These are phyloP conservation scores for Hirschioporus abietinus DNA, from an alignment of 768 basidiomycete species.

Conservation along the genomic window DNA sequence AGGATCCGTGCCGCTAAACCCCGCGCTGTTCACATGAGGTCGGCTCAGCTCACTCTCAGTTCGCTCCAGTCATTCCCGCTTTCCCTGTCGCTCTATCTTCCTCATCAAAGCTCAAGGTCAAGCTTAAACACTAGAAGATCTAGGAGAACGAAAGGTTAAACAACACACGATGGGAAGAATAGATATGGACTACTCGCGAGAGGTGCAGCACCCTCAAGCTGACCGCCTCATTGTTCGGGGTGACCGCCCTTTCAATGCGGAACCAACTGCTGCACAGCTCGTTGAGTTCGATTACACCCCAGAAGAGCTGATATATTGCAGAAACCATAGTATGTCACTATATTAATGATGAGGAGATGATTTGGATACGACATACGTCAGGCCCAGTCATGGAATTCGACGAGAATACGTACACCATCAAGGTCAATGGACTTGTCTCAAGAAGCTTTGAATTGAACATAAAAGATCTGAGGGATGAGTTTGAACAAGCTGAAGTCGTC, in stretches of 20 bases:
- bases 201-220: conserved; percentile 42
- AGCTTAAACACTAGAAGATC: not conserved
- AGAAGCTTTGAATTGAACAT: conserved; percentile 18
- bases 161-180: not conserved
- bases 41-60: not conserved
- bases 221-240: conserved; percentile 37
- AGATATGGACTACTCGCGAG: conserved; percentile 41
- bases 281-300: conserved; percentile 59
- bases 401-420: conserved; percentile 20
- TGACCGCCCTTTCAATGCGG: conserved; percentile 61
- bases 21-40: not conserved
- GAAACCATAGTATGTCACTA: conserved; percentile 54
- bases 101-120: not conserved
- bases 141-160: not conserved
- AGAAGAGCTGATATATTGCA: conserved; percentile 58
- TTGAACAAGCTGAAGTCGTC: conserved; percentile 29
- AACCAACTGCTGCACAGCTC: conserved; percentile 50
- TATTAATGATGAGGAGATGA: not conserved
- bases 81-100: not conserved
- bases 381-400: conserved; percentile 20
- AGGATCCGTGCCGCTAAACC: not conserved
- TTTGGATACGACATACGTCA: conserved; percentile 28
- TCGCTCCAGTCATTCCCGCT: not conserved
- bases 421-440: conserved; percentile 22
- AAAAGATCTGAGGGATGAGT: conserved; percentile 14